phyloP scores from a whole-genome alignment of 257 asterid species.

The Nicotiana knightiana region DNA sequence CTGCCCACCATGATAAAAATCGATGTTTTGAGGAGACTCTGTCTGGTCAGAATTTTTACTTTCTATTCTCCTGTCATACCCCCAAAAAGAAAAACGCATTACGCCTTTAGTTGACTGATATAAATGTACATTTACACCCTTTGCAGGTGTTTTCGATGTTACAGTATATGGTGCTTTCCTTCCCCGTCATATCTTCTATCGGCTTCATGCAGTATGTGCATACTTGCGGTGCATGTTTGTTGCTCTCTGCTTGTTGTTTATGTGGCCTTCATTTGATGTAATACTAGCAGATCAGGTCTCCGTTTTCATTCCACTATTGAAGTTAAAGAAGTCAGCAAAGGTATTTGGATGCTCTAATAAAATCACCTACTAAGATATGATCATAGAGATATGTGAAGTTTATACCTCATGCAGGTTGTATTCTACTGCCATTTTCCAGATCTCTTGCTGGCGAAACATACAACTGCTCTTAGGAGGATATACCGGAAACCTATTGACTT shows the following conservation, averaged over 20 bases:
- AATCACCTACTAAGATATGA: background rate
- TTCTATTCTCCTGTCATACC: background rate
- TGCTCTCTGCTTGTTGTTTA: constrained; percentile 61
- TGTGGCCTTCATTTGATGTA: constrained; percentile 69
- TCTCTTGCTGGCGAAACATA: constrained; percentile 79
- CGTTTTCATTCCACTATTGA: constrained; percentile 68
- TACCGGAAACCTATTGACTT: constrained; percentile 81
- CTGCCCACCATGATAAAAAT: constrained; percentile 83
- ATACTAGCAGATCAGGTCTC: constrained; percentile 87
- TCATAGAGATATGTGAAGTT: constrained; percentile 8
- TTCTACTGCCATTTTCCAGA: constrained; percentile 99
- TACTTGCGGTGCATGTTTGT: constrained; percentile 83
- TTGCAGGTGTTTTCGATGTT: constrained; percentile 68
- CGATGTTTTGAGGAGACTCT: constrained; percentile 94
- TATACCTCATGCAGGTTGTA: constrained; percentile 50
- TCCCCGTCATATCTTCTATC: constrained; percentile 74
- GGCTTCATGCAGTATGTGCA: constrained; percentile 87
- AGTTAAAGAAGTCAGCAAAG: constrained; percentile 73
- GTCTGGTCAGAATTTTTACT: constrained; percentile 41
- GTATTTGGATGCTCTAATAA: constrained; percentile 23
- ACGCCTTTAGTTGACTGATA: background rate
- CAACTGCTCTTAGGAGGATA: constrained; percentile 68
- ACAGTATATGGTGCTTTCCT: constrained; percentile 80
- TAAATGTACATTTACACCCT: background rate
- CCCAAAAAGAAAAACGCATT: background rate